phyloP scores from a whole-genome alignment of 257 asterid species.

The Striga asiatica region DNA sequence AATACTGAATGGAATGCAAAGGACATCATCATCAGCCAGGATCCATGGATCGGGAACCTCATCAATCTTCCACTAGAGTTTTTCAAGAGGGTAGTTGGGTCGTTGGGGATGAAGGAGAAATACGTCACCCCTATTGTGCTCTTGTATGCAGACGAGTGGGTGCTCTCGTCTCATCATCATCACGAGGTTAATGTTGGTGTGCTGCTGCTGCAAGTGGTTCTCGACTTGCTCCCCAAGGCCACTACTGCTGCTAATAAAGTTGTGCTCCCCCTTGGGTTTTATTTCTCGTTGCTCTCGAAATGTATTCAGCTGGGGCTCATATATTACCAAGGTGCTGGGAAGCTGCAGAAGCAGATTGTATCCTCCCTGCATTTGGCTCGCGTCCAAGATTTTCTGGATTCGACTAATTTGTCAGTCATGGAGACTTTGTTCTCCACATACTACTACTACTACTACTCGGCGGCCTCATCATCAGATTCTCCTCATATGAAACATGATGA shows the following conservation, averaged over 20 bases:
- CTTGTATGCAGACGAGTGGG: slow-evolving; percentile 44
- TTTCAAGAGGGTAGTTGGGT: slow-evolving; percentile 53
- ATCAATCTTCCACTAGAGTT: slow-evolving; percentile 47
- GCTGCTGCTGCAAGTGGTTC: slow-evolving; percentile 31
- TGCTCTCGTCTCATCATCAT: too few species aligned
- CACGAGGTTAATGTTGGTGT: too few species aligned
- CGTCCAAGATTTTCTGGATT: slow-evolving; percentile 35
- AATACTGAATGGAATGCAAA: too few species aligned
- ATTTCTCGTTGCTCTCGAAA: slow-evolving; percentile 42
- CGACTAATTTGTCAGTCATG: slow-evolving; percentile 31
- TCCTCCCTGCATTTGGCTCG: slow-evolving; percentile 42
- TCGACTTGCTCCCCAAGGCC: slow-evolving; percentile 28
- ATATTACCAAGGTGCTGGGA: slow-evolving; percentile 33
- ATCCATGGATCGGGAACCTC: slow-evolving; percentile 57
- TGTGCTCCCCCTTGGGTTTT: slow-evolving; percentile 46
- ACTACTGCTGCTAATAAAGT: too few species aligned
- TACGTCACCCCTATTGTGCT: slow-evolving; percentile 55
- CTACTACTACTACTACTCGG: slow-evolving; percentile 21
- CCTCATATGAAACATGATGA: slow-evolving; percentile 19
- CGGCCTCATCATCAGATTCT: too few species aligned
- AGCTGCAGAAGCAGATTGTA: slow-evolving; percentile 40
- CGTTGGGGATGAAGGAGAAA: slow-evolving; percentile 68
- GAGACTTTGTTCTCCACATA: slow-evolving; percentile 40
- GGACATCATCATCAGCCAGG: slow-evolving; percentile 21
- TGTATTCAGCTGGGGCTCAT: slow-evolving; percentile 26